Conservation (phyloP, 257 asterid species). For the Solanum tarijense region DNA sequence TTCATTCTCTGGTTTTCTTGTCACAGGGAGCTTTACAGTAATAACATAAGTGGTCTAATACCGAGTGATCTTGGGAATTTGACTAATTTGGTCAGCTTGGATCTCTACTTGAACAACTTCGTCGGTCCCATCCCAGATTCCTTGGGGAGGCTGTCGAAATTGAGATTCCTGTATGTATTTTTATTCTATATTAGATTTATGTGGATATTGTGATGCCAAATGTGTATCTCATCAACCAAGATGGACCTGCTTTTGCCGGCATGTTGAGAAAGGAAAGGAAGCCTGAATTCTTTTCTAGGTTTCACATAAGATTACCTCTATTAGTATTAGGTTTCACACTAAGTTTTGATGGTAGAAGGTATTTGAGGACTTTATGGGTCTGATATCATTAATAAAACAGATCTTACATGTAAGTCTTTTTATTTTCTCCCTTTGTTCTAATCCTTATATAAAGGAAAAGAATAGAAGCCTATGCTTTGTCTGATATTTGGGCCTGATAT, state of each 20-base stretch:
- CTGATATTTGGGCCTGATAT: background rate
- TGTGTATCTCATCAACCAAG: background rate
- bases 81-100: slow-evolving; percentile 98
- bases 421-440: background rate
- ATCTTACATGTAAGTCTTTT: background rate
- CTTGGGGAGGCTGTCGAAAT: slow-evolving; percentile 72
- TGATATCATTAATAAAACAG: background rate
- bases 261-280: background rate
- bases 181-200: slow-evolving; percentile 9
- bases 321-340: background rate
- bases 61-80: slow-evolving; percentile 90
- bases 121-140: slow-evolving; percentile 81
- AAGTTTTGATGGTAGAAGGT: background rate
- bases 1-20: background rate
- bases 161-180: slow-evolving; percentile 84
- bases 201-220: background rate
- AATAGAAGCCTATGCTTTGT: background rate
- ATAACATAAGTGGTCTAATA: slow-evolving; percentile 76
- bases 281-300: background rate
- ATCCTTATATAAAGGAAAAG: background rate
- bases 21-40: slow-evolving; percentile 89
- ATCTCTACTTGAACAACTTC: slow-evolving; percentile 88
- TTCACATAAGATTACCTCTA: background rate
- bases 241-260: background rate
- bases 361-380: background rate